These are phyloP conservation scores for Mortierella sp. DNA, from an alignment of 371 early-diverging fungal genomes.

Conservation along the genomic window DNA sequence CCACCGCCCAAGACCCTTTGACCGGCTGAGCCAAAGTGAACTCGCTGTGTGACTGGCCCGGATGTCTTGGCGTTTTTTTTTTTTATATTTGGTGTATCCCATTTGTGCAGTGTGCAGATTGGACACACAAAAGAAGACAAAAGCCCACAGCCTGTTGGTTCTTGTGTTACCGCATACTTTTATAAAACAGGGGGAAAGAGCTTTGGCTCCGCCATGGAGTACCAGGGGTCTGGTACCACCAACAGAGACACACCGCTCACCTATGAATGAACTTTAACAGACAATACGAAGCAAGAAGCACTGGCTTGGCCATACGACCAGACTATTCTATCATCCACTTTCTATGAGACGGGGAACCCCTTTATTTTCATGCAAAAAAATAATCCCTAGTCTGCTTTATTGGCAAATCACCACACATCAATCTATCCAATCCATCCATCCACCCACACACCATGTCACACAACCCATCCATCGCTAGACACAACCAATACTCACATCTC, in stretches of 20 bases:
- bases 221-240: background rate
- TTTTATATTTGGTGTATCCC: background rate
- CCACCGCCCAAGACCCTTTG: background rate
- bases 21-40: background rate
- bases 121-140: background rate
- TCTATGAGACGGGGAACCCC: too few species aligned
- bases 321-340: too few species aligned
- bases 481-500: background rate
- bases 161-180: conserved; percentile 1
- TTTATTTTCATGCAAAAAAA: too few species aligned
- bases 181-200: background rate
- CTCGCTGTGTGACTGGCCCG: background rate
- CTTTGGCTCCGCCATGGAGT: background rate
- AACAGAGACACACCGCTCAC: too few species aligned
- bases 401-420: too few species aligned
- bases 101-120: background rate
- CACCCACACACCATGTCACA: background rate
- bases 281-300: background rate
- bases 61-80: conserved; percentile 8
- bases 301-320: background rate
- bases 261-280: background rate
- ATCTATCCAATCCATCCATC: conserved; percentile 1
- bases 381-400: background rate
- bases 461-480: conserved; percentile 11
- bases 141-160: background rate